Conservation (phyloP, 129 eudicot genomes). For the Tanacetum coccineum region DNA sequence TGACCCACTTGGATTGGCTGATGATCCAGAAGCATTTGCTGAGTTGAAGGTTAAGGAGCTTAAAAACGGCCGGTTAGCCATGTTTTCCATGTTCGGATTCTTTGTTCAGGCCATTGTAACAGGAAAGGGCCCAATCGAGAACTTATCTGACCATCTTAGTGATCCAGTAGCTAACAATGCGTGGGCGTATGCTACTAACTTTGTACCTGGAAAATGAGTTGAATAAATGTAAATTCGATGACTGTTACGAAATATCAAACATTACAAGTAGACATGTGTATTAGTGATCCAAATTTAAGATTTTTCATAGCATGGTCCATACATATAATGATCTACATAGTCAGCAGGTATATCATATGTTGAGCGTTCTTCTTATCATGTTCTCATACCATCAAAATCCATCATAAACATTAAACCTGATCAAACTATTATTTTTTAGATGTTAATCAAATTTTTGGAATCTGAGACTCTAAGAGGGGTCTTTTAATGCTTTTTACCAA, state of each 20-base stretch:
- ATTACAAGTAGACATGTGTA: neutral
- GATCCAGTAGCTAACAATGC: slow-evolving; percentile 27
- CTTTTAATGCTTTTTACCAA: no score
- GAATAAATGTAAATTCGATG: slow-evolving; percentile 12
- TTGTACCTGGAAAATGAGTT: slow-evolving; percentile 23
- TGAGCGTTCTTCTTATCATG: no score
- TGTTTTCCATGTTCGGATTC: slow-evolving; percentile 28
- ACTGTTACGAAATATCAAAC: neutral
- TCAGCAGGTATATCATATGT: no score
- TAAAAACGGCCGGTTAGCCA: slow-evolving; percentile 18
- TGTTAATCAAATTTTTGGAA: no score
- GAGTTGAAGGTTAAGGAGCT: slow-evolving; percentile 22
- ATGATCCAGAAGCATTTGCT: slow-evolving; percentile 23
- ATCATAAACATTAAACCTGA: no score
- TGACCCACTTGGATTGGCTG: slow-evolving; percentile 26
- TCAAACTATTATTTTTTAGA: no score
- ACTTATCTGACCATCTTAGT: slow-evolving; percentile 4
- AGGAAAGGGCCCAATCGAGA: slow-evolving; percentile 24
- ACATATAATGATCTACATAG: no score
- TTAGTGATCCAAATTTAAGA: no score
- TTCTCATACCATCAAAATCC: no score
- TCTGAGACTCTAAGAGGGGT: no score
- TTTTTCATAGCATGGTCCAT: no score
- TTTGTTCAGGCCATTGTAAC: slow-evolving; percentile 27
- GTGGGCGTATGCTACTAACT: slow-evolving; percentile 25